Evolutionary conservation across 2,329 filamentous ascomycete species (phyloP), one percentile per base, ranked within the genome.

Genomic region (Cyphellophora attinorum): DNA sequence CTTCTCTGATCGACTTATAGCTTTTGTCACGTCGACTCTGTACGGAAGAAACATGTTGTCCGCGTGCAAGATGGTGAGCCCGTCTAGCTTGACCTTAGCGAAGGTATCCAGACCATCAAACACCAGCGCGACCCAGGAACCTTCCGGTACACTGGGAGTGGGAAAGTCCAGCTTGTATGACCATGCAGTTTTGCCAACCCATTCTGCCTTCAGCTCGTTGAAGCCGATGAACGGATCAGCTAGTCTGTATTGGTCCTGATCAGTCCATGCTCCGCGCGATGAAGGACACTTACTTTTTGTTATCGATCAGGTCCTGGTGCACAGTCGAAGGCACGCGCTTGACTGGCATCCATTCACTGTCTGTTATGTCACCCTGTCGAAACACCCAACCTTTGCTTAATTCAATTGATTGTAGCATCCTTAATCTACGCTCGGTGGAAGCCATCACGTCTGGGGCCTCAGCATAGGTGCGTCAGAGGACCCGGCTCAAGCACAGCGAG

Each of bases 101-200:
- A 81, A 85, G 0, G 84, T 91, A 54, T 91, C 84, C 32, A 91
- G 65, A 0, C 84, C 84, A 40, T 85, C 79, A 52, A 89, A 86
- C 0, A 72, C 78, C 19, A 89, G 56, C 1, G 81, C 67, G 0
- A 72, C 70, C 40, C 68, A 68, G 31, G 60, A 54, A 6, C 49
- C 47, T 19, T 25, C 17, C 5, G 36, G 12, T 3, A 49, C 31
- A 5, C 44, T 37, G 10, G 73, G 73, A 2, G 68, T 61, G 2
- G 59, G 27, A 51, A 89, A 82, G 5, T 57, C 66, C 3, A 76
- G 81, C 44, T 62, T 69, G 60, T 88, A 88, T 17, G 72, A 62
- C 82, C 82, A 88, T 40, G 62, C 63, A 38, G 71, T 72, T 53
- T 85, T 79, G 38, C 80, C 81, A 30, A 86, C 66, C 81, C 82